Evolutionary conservation across 306 rosid genomes (phyloP).

Genomic region (Bauhinia variegata): DNA sequence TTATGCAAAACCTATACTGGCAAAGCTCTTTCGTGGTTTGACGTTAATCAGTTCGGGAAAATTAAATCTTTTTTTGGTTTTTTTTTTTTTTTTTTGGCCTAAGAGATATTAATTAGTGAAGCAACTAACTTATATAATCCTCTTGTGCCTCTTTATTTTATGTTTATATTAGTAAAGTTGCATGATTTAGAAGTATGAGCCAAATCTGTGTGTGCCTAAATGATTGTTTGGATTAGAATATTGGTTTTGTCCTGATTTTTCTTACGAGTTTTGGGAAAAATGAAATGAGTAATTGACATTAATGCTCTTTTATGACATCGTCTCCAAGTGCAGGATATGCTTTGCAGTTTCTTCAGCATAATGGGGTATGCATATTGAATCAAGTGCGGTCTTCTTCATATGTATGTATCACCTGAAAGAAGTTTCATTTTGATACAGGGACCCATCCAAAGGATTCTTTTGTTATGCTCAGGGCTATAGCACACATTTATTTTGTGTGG

Average conservation of each 20-base stretch:
- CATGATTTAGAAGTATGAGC: constrained; percentile 30
- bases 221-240: not conserved
- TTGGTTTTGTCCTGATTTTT: constrained; percentile 26
- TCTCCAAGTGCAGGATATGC: constrained; percentile 79
- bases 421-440: constrained; percentile 59
- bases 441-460: constrained; percentile 84
- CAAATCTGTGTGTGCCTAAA: constrained; percentile 11
- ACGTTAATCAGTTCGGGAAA: constrained; percentile 6
- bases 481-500: constrained; percentile 96
- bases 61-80: too few relatives aligned
- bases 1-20: constrained; percentile 6
- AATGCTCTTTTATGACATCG: constrained; percentile 41
- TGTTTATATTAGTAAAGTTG: not conserved
- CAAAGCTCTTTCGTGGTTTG: constrained; percentile 11
- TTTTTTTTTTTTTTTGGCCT: constrained; percentile 14
- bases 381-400: constrained; percentile 23
- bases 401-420: constrained; percentile 36
- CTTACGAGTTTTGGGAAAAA: constrained; percentile 17
- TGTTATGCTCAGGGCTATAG: constrained; percentile 91
- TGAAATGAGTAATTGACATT: not conserved
- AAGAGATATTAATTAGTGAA: not conserved
- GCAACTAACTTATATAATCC: not conserved
- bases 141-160: constrained; percentile 20
- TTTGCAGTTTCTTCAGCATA: constrained; percentile 97
- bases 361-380: constrained; percentile 66